A percentile compares a stretch with the other conserved stretches of the same genome.
These are phyloP conservation scores for Rhizopus sp. DNA, from an alignment of 371 early-diverging fungal genomes.

Conservation along the genomic window DNA sequence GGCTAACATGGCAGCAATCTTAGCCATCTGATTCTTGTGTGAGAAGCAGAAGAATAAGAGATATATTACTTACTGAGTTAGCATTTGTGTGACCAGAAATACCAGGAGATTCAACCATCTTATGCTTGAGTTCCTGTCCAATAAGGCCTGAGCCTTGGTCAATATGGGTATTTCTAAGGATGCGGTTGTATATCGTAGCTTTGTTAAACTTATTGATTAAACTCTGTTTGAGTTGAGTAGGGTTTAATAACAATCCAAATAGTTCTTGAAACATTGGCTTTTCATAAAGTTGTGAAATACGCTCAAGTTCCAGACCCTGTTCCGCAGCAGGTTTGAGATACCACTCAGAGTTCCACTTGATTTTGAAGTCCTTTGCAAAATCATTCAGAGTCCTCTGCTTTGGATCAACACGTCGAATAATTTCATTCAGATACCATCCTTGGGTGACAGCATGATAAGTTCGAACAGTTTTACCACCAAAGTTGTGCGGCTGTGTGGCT, in stretches of 20 bases:
- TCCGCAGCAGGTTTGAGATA: constrained; percentile 45
- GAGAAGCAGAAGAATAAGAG: too few relatives aligned
- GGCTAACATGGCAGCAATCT: constrained; percentile 67
- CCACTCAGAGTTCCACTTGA: constrained; percentile 53
- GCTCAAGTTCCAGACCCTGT: constrained; percentile 37
- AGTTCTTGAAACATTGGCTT: background rate
- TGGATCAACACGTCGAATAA: constrained; percentile 63
- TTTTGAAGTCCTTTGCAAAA: constrained; percentile 52
- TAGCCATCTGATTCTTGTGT: constrained; percentile 52
- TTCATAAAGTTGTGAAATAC: constrained; percentile 9
- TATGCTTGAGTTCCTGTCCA: constrained; percentile 8
- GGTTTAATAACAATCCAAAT: background rate
- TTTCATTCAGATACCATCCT: constrained; percentile 77
- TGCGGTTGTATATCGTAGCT: constrained; percentile 2
- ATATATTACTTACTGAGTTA: constrained; percentile 48
- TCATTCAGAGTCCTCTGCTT: constrained; percentile 55
- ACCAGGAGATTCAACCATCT: constrained; percentile 31
- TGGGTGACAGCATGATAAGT: constrained; percentile 69
- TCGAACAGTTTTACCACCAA: constrained; percentile 50
- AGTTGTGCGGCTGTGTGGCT: constrained; percentile 66
- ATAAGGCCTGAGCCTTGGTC: constrained; percentile 6
- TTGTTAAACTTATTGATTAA: constrained; percentile 8
- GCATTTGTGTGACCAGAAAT: constrained; percentile 62
- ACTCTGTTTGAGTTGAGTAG: background rate
- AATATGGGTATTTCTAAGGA: background rate